Conservation (phyloP, 176 grass and related monocot species). For the Cocos nucifera region DNA sequence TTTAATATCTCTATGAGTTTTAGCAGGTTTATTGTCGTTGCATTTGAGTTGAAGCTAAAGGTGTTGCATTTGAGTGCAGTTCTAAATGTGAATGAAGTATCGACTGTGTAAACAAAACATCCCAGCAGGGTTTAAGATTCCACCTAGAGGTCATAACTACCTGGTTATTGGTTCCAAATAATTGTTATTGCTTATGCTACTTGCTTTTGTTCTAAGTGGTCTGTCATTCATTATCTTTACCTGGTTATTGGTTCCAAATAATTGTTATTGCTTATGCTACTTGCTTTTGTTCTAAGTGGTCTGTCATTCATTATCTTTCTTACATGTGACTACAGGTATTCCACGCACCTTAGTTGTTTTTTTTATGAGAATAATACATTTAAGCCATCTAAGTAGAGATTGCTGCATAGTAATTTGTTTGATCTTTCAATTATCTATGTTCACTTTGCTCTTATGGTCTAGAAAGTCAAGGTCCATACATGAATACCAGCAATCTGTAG, state of each 20-base stretch:
- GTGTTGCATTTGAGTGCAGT: slow-evolving; percentile 83
- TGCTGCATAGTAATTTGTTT: too few species aligned
- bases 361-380: too few species aligned
- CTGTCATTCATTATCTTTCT: background rate
- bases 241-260: background rate
- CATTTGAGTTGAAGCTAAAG: slow-evolving; percentile 81
- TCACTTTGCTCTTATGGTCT: too few species aligned
- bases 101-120: slow-evolving; percentile 71
- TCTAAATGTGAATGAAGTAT: slow-evolving; percentile 49
- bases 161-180: background rate
- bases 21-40: too few species aligned
- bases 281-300: too few species aligned
- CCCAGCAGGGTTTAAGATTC: slow-evolving; percentile 66
- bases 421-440: too few species aligned
- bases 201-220: too few species aligned
- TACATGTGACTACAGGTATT: slow-evolving; percentile 45
- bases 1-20: too few species aligned
- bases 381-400: too few species aligned
- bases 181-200: background rate
- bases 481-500: too few species aligned
- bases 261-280: background rate
- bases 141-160: slow-evolving; percentile 70
- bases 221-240: background rate
- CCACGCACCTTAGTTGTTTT: slow-evolving; percentile 24
- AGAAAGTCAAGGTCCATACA: too few species aligned